A percentile compares a stretch with the other conserved stretches of the same genome.
These are phyloP conservation scores for Phoma sp. DNA, from an alignment of 2,329 filamentous ascomycete species.

Conservation along the genomic window DNA sequence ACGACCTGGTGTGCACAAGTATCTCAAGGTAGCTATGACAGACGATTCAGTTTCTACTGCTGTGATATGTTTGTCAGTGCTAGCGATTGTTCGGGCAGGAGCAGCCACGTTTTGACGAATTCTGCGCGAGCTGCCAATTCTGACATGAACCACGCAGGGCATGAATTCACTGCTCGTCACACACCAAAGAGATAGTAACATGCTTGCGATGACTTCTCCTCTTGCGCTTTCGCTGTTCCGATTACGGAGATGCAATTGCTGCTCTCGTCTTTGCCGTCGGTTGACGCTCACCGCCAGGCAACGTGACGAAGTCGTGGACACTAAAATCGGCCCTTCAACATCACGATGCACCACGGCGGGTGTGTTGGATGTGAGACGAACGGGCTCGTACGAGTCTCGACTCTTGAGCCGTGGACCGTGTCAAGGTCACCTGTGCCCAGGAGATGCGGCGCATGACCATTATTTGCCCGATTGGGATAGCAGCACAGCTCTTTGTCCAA, in stretches of 20 bases:
- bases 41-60: not conserved
- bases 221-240: not conserved
- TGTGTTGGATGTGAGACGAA: constrained; percentile 1
- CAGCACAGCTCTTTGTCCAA: not conserved
- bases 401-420: constrained; percentile 16
- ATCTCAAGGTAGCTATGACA: not conserved
- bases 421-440: constrained; percentile 15
- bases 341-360: constrained; percentile 19
- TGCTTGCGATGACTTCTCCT: not conserved
- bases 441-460: constrained; percentile 14
- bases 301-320: not conserved
- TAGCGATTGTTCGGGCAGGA: not conserved
- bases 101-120: not conserved
- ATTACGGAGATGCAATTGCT: too few species aligned
- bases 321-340: constrained; percentile 3
- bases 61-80: not conserved
- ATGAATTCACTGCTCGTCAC: not conserved
- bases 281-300: not conserved
- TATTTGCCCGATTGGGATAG: constrained; percentile 13
- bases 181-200: not conserved
- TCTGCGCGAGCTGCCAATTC: not conserved
- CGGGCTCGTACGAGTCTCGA: constrained; percentile 26
- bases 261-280: not conserved
- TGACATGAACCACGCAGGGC: not conserved
- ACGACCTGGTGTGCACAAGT: not conserved